Base-by-base conservation (phyloP, 2,329 filamentous ascomycete species). In the Verticillium tricorpus region DNA sequence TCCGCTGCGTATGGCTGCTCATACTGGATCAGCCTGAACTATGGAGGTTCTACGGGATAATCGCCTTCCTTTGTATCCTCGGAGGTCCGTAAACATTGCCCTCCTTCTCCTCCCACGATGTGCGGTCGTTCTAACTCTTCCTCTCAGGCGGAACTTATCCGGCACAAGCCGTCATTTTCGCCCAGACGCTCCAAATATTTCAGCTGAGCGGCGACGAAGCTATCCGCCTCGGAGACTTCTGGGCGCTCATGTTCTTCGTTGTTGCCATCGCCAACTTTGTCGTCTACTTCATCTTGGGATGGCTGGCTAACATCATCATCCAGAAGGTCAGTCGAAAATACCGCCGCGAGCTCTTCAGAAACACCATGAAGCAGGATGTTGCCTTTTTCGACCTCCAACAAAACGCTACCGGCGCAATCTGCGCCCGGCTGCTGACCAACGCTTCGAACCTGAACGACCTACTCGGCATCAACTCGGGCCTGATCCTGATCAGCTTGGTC, bases 191-290 rank as follows among this genome's bases (percentile, higher is more conserved):
- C 19, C 35, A 58, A 22, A 17, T 17, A 1, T 25, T 14, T 11
- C n/a, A 35, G 12, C 12, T 9, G 25, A 25, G 25, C 25, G 25
- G 25, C 3, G 25, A 25, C 14, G n/a, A 31, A 35, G 31, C 28
- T 14, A 35, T 58, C 6, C 45, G 35, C 19, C 37, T 25, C 15
- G 79, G 77, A 1, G 77, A 82, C 63, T 82, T 82, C 66, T 67
- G 68, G 15, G 59, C 70, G 3, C 64, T 71, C 4, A 72, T 73
- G 69, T 73, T 70, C 61, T 69, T 73, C 17, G 65, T 71, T 34
- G 67, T 71, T 55, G 66, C 67, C 0, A 37, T 71, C 6, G 69
- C 65, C 4, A 65, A 64, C 28, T 34, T 70, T 3, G 45, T 71
- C 19, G 61, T 63, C 0, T 71, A 72, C 40, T 67, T 64, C 15